Evolutionary conservation across 805 yeast genomes (phyloP), one percentile per base, ranked within the genome.

Genomic region (Yamadazyma kitorensis): DNA sequence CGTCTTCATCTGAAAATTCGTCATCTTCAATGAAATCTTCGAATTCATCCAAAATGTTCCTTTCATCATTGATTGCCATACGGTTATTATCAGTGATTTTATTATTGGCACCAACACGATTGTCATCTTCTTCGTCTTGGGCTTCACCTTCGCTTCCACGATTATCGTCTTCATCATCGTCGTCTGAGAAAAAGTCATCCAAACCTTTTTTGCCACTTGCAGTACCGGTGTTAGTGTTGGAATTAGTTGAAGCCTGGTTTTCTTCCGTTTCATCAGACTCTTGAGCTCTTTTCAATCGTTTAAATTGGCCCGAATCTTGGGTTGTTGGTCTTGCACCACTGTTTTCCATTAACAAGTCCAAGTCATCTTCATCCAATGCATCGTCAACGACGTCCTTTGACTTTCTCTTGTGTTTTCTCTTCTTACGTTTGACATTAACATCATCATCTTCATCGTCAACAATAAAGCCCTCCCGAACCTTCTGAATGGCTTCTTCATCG

Each of bases 1-100:
- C 83, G 43, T 82, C 88, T 52, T 88, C 95, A 48, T 87, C 97
- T 6, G 94, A 86, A 52, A 84, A 83, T 57, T 89, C 97, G 59
- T 93, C 98, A 41, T 91, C 97, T 61, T 91, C 98, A 48, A 93
- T 93, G 63, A 93, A 93, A 55, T 89, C 98, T 56, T 88, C 98
- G 49, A 91, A 79, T 59, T 93, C 98, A 54, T 88, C 95, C 45
- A 78, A 59, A 27, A 58, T 65, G 51, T 66, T 66, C 17, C 61
- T 52, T 14, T 61, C 59, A n/a, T 36, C 45, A 20, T 29, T 36
- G 29, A 27, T n/a, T n/a, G n/a, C n/a, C n/a, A n/a, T n/a, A n/a
- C n/a, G n/a, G n/a, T n/a, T n/a, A n/a, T n/a, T n/a, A n/a, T n/a
- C n/a, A n/a, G n/a, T n/a, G n/a, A n/a, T n/a, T n/a, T n/a, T n/a